Conservation (phyloP, 495 filamentous ascomycete species). For the Cairneyella variabilis region DNA sequence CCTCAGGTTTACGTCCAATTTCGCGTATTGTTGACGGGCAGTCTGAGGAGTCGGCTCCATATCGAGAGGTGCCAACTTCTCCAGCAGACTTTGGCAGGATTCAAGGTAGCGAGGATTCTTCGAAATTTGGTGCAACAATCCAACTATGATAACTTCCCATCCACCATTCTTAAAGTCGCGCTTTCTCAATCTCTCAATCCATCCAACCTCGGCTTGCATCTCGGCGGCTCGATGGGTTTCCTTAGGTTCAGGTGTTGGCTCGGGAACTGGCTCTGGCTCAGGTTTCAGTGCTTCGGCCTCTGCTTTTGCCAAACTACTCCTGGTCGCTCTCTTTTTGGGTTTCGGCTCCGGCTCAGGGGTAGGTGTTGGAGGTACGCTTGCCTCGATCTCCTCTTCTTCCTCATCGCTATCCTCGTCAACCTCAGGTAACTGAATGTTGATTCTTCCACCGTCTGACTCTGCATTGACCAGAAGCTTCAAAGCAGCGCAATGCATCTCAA, state of each 20-base stretch:
- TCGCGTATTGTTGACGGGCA: slow-evolving; percentile 63
- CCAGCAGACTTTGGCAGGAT: slow-evolving; percentile 74
- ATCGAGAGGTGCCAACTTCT: slow-evolving; percentile 73
- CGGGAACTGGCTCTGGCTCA: slow-evolving; percentile 42
- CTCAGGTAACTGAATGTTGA: slow-evolving; percentile 76
- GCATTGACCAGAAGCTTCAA: slow-evolving; percentile 81
- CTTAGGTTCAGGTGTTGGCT: slow-evolving; percentile 32
- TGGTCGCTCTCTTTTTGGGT: slow-evolving; percentile 66
- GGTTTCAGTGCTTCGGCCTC: slow-evolving; percentile 64
- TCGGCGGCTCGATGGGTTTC: slow-evolving; percentile 71
- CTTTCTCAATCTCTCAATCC: slow-evolving; percentile 78
- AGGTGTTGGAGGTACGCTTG: slow-evolving; percentile 47
- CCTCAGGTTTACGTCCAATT: slow-evolving; percentile 77
- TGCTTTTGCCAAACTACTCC: slow-evolving; percentile 78
- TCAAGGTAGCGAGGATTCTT: slow-evolving; percentile 62
- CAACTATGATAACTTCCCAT: slow-evolving; percentile 87
- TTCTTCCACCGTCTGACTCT: slow-evolving; percentile 68
- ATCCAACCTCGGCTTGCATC: slow-evolving; percentile 66
- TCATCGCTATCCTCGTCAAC: slow-evolving; percentile 65
- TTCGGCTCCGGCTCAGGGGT: slow-evolving; percentile 61
- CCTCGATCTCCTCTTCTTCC: slow-evolving; percentile 56
- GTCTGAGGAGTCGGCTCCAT: slow-evolving; percentile 69
- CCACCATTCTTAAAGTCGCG: slow-evolving; percentile 87
- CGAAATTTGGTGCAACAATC: slow-evolving; percentile 80
- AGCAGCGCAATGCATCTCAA: slow-evolving; percentile 87